Evolutionary conservation across 2,329 filamentous ascomycete species (phyloP).

Genomic region (Cryphonectria parasitica): DNA sequence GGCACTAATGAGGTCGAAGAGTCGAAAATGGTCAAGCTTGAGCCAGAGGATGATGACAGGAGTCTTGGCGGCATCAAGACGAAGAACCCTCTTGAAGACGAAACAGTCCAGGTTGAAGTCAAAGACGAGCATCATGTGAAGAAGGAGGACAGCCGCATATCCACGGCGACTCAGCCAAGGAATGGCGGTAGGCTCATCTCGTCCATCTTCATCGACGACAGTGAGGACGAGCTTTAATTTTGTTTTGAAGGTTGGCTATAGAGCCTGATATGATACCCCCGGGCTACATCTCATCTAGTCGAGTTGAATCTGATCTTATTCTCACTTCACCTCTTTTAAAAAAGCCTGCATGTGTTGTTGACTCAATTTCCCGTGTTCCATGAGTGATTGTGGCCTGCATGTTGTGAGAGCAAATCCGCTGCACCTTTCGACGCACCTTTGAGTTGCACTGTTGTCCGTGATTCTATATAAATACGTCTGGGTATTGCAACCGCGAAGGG

Average conservation of each 20-base stretch:
- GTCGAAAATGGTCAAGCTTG: conserved; percentile 4
- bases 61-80: neutral
- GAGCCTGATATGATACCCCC: conserved; percentile 23
- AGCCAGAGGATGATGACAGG: neutral
- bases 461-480: neutral
- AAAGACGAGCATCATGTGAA: conserved; percentile 7
- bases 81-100: neutral
- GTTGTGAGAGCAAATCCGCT: neutral
- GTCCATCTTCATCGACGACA: conserved; percentile 26
- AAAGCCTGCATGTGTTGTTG: neutral
- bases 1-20: neutral
- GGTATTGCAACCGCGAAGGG: neutral
- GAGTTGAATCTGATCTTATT: neutral
- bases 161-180: neutral
- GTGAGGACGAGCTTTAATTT: conserved; percentile 26
- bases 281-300: neutral
- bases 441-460: neutral
- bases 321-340: neutral
- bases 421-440: neutral
- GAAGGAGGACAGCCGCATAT: conserved; percentile 2
- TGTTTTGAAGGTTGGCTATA: conserved; percentile 6
- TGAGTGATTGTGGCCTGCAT: neutral
- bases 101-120: conserved; percentile 8
- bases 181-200: conserved; percentile 16
- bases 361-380: neutral